Evolutionary conservation across 2,329 filamentous ascomycete species (phyloP), one percentile per base, ranked within the genome.

Genomic region (Neofusicoccum laricinum): DNA sequence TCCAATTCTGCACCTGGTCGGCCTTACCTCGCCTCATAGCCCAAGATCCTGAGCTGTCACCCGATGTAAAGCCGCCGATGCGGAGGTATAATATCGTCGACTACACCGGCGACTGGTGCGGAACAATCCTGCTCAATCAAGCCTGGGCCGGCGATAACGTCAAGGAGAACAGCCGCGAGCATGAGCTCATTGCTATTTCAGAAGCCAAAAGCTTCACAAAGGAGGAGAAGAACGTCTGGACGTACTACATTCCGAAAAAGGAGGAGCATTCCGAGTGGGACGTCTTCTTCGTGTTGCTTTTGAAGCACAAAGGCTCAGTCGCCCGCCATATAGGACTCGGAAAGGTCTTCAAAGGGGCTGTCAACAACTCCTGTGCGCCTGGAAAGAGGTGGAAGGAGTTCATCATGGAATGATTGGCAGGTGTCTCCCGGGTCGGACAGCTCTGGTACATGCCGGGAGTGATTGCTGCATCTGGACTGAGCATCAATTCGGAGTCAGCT

Each of bases 311-410:
- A n/a, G n/a, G n/a, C n/a, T n/a, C n/a, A n/a, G n/a, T n/a, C n/a
- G n/a, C n/a, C n/a, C n/a, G n/a, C n/a, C n/a, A n/a, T n/a, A n/a
- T n/a, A n/a, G n/a, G n/a, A n/a, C n/a, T n/a, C n/a, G n/a, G n/a
- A n/a, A 77, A 77, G 63, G 71, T 74, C 0, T 77, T 76, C 46
- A 70, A 74, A 64, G 69, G 66, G 11, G 69, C 72, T 1, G 76
- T 77, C 30, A 36, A 38, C n/a, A 61, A 59, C 38, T 38, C 53
- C 1, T 50, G 34, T 43, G 4, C 12, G 6, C 25, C 59, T 46
- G n/a, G 46, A 48, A 10, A 49, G 61, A 69, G 53, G 57, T 73
- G 70, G 68, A 71, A 65, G 50, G 69, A 72, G 67, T 69, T 75
- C 51, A 68, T 71, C 61, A 67, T 30, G 45, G 45, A 59, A 34